Evolutionary conservation across 108 stramenopile species (phyloP).

Genomic region (Pseudonitzschia pungens): DNA sequence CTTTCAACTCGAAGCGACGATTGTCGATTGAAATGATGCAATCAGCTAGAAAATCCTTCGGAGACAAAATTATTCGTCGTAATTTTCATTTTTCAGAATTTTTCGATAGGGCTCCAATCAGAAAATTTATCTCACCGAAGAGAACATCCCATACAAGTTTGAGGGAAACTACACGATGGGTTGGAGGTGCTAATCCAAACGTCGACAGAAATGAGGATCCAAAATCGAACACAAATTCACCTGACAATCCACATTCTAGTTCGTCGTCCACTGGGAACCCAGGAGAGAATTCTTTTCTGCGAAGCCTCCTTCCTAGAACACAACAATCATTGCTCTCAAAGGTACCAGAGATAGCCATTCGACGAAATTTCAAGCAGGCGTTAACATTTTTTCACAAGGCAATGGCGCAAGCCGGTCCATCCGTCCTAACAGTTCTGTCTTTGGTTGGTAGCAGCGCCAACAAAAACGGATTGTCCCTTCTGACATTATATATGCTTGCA

Average conservation of each 20-base stretch:
- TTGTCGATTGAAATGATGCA: background rate
- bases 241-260: background rate
- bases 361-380: conserved; percentile 1
- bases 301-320: background rate
- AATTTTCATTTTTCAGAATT: background rate
- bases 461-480: conserved; percentile 18
- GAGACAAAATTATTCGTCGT: background rate
- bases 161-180: conserved; percentile 5
- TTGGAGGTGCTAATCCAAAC: conserved; percentile 13
- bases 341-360: background rate
- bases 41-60: background rate
- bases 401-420: conserved; percentile 12
- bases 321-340: background rate
- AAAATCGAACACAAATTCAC: background rate
- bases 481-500: conserved; percentile 38
- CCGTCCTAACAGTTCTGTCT: conserved; percentile 16
- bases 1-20: background rate
- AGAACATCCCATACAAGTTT: background rate
- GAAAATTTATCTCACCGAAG: background rate
- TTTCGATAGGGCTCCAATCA: background rate
- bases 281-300: background rate
- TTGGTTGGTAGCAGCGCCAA: conserved; percentile 6
- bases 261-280: background rate
- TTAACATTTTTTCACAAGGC: conserved; percentile 1
- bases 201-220: background rate